Evolutionary conservation across 257 asterid species (phyloP), one percentile per base, ranked within the genome.

Genomic region (Misopates orontium): DNA sequence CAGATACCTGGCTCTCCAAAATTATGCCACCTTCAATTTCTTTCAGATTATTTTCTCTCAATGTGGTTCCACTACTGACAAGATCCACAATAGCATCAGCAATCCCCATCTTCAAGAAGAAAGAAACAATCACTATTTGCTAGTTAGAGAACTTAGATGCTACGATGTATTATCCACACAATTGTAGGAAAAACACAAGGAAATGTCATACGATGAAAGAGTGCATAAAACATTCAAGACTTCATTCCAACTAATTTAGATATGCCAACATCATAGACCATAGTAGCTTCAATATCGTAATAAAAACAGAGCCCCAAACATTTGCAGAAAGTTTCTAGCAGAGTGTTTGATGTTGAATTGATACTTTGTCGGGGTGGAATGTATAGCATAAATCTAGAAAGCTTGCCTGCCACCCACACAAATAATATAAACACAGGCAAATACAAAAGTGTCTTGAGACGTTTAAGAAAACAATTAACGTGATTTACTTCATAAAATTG

Each of bases 21-120:
- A 94, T 85, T 61, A 81, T 69, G 73, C 99, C 99, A 71, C 93
- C 99, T 72, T 81, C 90, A 32, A 94, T 90, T 82, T 90, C 97
- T 80, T 93, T 93, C 84, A 93, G 78, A 78, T 90, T 90, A 73
- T 93, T 93, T 64, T 93, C 99, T 68, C 78, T 84, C 80, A 94
- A 72, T 42, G 99, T 94, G 64, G 96, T 93, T 77, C 99, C 99
- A 52, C 99, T 94, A 65, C 99, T 94, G 74, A 94, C 99, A 62
- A 94, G 99, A 73, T 94, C 99, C 72, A 94, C 95, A 52, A 94
- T 94, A 54, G 97, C 99, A 79, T 94, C 99, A 55, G 99, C 97
- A 75, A 84, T 94, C 62, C 99, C 99, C 99, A 94, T 94, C 99
- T 91, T 16, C 64, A 71, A 57, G 52, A 62, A 64, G 31, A 54